Percentiles rank a stretch among this genome's conserved stretches.
Conservation (phyloP, 352 stramenopile genomes). For the Globisporangium sylvaticum region DNA sequence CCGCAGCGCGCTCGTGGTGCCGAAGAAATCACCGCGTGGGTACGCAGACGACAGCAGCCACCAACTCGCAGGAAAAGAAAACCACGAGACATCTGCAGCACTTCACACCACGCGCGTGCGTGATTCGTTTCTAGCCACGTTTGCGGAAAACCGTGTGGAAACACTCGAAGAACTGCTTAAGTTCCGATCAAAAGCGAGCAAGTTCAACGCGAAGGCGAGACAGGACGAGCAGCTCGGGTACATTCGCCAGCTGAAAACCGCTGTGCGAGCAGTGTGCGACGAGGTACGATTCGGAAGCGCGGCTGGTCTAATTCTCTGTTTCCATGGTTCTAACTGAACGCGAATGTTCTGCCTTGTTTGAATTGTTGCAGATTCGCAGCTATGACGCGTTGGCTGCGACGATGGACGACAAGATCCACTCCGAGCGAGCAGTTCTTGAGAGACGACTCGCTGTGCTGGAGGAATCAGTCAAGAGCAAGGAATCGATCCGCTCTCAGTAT, state of each 20-base stretch:
- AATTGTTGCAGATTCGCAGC: constrained; percentile 28
- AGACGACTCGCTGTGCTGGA: constrained; percentile 33
- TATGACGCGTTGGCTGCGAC: constrained; percentile 24
- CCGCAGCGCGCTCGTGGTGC: not conserved
- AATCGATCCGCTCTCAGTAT: constrained; percentile 17
- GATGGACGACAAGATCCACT: constrained; percentile 34
- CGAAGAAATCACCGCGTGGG: constrained; percentile 6
- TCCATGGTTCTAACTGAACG: not conserved
- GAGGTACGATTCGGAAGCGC: constrained; percentile 20
- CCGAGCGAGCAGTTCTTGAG: constrained; percentile 32
- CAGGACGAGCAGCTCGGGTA: constrained; percentile 56
- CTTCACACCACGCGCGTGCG: constrained; percentile 19
- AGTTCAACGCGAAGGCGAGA: constrained; percentile 55
- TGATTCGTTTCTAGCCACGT: constrained; percentile 30
- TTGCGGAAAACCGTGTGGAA: constrained; percentile 28
- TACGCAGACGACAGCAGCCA: not conserved
- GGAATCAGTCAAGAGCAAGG: constrained; percentile 28
- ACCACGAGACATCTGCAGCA: constrained; percentile 9
- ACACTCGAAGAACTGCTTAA: constrained; percentile 53
- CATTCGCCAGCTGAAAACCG: constrained; percentile 51
- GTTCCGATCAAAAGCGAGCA: constrained; percentile 58
- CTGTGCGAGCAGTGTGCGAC: constrained; percentile 29
- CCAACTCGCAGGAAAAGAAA: constrained; percentile 13
- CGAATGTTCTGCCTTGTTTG: not conserved
- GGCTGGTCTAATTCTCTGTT: not conserved